Percentiles rank a stretch among this genome's conserved stretches.
Conservation (phyloP, 169 alveolate genomes). For the Plasmodium cynomolgi region DNA sequence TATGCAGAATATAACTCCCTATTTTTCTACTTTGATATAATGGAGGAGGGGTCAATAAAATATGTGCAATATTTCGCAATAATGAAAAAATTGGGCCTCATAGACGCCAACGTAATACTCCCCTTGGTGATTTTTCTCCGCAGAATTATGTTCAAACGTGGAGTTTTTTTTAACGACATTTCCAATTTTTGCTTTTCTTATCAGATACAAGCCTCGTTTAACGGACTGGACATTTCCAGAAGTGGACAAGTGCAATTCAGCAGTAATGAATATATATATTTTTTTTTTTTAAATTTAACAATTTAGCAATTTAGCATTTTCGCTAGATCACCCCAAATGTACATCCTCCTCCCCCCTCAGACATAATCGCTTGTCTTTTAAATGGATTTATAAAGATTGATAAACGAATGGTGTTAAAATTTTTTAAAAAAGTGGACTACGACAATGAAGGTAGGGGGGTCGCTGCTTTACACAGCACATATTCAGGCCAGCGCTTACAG, state of each 20-base stretch:
- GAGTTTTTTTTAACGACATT: not conserved
- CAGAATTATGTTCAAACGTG: not conserved
- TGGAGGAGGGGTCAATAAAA: slow-evolving; percentile 61
- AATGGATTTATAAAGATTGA: slow-evolving; percentile 53
- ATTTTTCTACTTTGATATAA: slow-evolving; percentile 45
- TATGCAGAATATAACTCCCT: slow-evolving; percentile 17
- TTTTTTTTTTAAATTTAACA: not conserved
- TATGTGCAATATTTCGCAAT: slow-evolving; percentile 38
- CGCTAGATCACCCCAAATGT: not conserved
- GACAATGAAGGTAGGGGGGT: slow-evolving; percentile 31
- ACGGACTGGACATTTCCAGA: slow-evolving; percentile 51
- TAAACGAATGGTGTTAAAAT: slow-evolving; percentile 12
- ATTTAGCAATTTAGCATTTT: not conserved
- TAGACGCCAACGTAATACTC: slow-evolving; percentile 39
- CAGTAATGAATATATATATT: slow-evolving; percentile 5
- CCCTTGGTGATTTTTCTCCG: not conserved
- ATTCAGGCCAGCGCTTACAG: not conserved
- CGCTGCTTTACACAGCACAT: not conserved
- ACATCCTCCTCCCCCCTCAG: not conserved
- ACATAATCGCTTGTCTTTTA: slow-evolving; percentile 56
- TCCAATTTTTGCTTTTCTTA: not conserved
- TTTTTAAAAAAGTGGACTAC: slow-evolving; percentile 56
- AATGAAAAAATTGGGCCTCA: slow-evolving; percentile 55
- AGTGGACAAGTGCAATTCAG: slow-evolving; percentile 28
- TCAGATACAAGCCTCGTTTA: slow-evolving; percentile 39